These are phyloP conservation scores for Schwanniomyces occidentalis DNA, from an alignment of 805 yeast species.

Conservation along the genomic window DNA sequence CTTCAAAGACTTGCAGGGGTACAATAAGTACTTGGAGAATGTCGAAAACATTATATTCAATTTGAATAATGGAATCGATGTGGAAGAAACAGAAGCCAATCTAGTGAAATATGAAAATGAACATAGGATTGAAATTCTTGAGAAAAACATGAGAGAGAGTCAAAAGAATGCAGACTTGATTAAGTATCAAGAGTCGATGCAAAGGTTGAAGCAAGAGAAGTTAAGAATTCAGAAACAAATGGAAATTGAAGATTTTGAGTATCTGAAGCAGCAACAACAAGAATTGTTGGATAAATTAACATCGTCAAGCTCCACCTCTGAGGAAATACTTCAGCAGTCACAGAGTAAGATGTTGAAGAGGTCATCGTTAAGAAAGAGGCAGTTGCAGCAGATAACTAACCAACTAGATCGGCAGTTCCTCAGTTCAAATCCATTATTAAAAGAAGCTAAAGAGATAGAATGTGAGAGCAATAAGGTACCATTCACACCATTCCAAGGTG, in stretches of 20 bases:
- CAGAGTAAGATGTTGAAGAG: slow-evolving; percentile 50
- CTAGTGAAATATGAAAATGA: slow-evolving; percentile 68
- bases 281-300: slow-evolving; percentile 42
- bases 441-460: slow-evolving; percentile 18
- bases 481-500: slow-evolving; percentile 94
- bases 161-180: slow-evolving; percentile 62
- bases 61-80: slow-evolving; percentile 66
- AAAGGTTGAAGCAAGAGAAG: slow-evolving; percentile 61
- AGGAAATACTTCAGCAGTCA: slow-evolving; percentile 41
- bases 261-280: slow-evolving; percentile 40
- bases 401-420: slow-evolving; percentile 48
- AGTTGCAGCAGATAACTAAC: slow-evolving; percentile 58
- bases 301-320: slow-evolving; percentile 31
- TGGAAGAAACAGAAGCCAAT: slow-evolving; percentile 65
- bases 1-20: slow-evolving; percentile 59
- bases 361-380: slow-evolving; percentile 63
- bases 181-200: slow-evolving; percentile 58
- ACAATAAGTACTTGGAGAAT: slow-evolving; percentile 78
- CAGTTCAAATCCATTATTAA: slow-evolving; percentile 26
- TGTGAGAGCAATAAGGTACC: slow-evolving; percentile 45
- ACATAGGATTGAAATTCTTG: slow-evolving; percentile 72
- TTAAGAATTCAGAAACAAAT: slow-evolving; percentile 64
- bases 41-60: slow-evolving; percentile 81
- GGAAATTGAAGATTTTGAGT: slow-evolving; percentile 44
- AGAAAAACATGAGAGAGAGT: slow-evolving; percentile 71